phyloP scores from a whole-genome alignment of 108 stramenopile genomes.

The Fistulifera pelliculosa region DNA sequence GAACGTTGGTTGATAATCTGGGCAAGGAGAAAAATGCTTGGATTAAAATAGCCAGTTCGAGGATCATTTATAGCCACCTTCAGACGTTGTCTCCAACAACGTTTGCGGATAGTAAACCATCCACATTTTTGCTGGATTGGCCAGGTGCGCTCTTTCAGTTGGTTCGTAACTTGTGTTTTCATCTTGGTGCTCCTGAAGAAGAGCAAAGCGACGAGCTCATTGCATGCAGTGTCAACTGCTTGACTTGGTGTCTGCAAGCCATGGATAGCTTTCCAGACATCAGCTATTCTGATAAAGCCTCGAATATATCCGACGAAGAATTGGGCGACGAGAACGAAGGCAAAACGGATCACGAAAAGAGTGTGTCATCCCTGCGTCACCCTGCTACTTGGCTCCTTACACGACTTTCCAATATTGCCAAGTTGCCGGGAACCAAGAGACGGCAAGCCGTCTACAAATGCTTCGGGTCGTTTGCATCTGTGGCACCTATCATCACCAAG shows the following conservation, averaged over 20 bases:
- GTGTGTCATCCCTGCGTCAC: conserved; percentile 17
- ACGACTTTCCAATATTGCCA: conserved; percentile 72
- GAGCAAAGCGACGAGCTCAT: conserved; percentile 45
- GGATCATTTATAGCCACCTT: conserved; percentile 45
- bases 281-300: conserved; percentile 28
- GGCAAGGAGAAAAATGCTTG: conserved; percentile 56
- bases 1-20: conserved; percentile 36
- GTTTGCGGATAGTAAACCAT: conserved; percentile 16
- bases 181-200: conserved; percentile 53
- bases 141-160: conserved; percentile 55
- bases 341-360: conserved; percentile 10
- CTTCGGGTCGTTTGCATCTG: conserved; percentile 57
- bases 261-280: conserved; percentile 50
- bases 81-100: conserved; percentile 17
- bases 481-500: conserved; percentile 1
- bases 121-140: conserved; percentile 27
- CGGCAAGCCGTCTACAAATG: conserved; percentile 75
- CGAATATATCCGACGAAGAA: conserved; percentile 12
- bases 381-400: conserved; percentile 62
- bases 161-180: conserved; percentile 55
- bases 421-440: conserved; percentile 52
- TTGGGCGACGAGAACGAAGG: conserved; percentile 10
- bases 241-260: conserved; percentile 47
- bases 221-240: conserved; percentile 46
- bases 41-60: conserved; percentile 55